Conservation (phyloP, 495 filamentous ascomycete genomes). For the Arthonia radiata region DNA sequence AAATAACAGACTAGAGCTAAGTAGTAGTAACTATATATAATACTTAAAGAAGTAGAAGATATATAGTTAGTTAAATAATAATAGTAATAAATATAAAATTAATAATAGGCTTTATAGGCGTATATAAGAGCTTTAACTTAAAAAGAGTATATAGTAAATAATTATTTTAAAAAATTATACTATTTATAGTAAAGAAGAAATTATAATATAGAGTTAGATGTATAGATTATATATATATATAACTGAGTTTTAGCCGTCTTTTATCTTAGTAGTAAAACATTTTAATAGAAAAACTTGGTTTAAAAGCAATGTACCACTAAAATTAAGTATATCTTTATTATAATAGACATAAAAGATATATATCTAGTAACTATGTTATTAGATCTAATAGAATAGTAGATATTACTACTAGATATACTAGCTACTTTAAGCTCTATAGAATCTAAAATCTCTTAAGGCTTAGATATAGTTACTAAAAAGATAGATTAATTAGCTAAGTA, state of each 20-base stretch:
- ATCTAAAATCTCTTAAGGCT: no score
- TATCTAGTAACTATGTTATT: background rate
- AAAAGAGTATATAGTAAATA: background rate
- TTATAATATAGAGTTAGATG: background rate
- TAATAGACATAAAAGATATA: background rate
- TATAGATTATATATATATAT: background rate
- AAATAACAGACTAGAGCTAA: background rate
- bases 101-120: background rate
- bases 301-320: no score
- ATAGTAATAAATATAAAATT: background rate
- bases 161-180: background rate
- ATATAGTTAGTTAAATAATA: no score
- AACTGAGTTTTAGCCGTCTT: background rate
- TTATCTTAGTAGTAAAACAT: background rate
- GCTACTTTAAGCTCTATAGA: no score
- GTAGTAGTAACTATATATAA: background rate
- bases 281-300: background rate
- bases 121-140: background rate
- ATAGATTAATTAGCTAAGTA: no score
- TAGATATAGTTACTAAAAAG: no score
- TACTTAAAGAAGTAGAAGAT: conserved; percentile 1
- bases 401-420: no score
- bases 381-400: no score
- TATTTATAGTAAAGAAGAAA: background rate
- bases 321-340: background rate